phyloP scores from a whole-genome alignment of 106 monocot species.

The Iris macrosiphon region DNA sequence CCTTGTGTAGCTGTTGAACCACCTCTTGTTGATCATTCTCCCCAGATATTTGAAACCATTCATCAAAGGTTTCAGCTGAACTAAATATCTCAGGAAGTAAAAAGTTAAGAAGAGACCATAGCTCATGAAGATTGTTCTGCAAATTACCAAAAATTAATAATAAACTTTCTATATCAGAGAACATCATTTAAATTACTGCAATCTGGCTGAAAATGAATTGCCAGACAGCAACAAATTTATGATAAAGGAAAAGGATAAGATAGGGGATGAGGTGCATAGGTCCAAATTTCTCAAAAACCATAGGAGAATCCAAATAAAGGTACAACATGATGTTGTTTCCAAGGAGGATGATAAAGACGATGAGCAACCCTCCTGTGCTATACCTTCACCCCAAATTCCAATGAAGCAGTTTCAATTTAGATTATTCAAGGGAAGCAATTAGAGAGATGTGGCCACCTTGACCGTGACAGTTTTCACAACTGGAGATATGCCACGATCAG shows the following conservation, averaged over 20 bases:
- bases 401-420: too few relatives aligned
- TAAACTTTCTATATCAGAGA: background rate
- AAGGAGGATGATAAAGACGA: too few relatives aligned
- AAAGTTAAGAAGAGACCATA: constrained; percentile 97
- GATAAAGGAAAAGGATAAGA: background rate
- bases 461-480: too few relatives aligned
- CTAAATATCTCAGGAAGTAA: constrained; percentile 97
- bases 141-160: background rate
- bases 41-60: constrained; percentile 97
- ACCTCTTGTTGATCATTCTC: constrained; percentile 99
- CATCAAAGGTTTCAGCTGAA: constrained; percentile 91
- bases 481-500: too few relatives aligned
- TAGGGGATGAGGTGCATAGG: too few relatives aligned
- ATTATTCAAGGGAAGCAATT: too few relatives aligned
- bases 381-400: too few relatives aligned
- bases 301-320: background rate
- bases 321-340: constrained; percentile 3
- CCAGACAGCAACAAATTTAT: background rate
- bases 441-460: too few relatives aligned
- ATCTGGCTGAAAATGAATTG: background rate
- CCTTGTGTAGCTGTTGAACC: constrained; percentile 99
- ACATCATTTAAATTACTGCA: background rate
- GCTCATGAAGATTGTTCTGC: constrained; percentile 96
- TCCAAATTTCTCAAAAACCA: background rate
- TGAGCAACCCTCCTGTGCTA: too few relatives aligned